Conservation (phyloP, 345 rosid genomes). For the Atalantia buxifolia region DNA sequence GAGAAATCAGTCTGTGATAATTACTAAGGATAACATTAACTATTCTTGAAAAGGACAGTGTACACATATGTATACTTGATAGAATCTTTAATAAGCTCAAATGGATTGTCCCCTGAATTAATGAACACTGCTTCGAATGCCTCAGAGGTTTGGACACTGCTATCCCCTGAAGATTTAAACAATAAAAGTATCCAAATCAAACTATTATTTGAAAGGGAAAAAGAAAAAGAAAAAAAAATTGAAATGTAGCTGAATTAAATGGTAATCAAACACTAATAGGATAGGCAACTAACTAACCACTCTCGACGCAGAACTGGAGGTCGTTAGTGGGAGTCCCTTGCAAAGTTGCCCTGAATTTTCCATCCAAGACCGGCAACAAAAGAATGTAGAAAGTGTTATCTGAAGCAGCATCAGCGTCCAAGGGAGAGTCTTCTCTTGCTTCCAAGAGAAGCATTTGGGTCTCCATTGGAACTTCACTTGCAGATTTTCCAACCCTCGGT, state of each 20-base stretch:
- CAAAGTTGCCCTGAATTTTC: constrained; percentile 48
- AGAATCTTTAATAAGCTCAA: constrained; percentile 50
- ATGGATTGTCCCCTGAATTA: constrained; percentile 57
- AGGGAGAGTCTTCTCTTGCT: constrained; percentile 37
- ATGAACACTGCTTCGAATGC: constrained; percentile 46
- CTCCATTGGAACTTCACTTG: constrained; percentile 48
- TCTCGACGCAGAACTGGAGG: constrained; percentile 60
- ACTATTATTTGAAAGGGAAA: neutral
- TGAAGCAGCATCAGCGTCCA: constrained; percentile 10
- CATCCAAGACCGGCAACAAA: constrained; percentile 55
- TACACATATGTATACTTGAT: constrained; percentile 36
- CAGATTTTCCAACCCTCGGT: constrained; percentile 49
- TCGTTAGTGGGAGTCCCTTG: constrained; percentile 52
- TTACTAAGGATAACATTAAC: neutral
- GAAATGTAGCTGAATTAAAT: neutral
- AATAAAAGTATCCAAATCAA: neutral
- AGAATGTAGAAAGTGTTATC: constrained; percentile 34
- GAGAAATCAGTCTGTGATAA: neutral
- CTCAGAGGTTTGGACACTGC: constrained; percentile 32
- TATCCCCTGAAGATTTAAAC: constrained; percentile 44
- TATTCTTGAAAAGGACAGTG: neutral
- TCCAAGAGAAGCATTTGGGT: constrained; percentile 59
- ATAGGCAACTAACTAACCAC: constrained; percentile 33
- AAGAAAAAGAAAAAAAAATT: neutral
- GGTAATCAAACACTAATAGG: neutral